These are phyloP conservation scores for Flaveria robusta DNA, from an alignment of 129 eudicot genomes.

Conservation along the genomic window DNA sequence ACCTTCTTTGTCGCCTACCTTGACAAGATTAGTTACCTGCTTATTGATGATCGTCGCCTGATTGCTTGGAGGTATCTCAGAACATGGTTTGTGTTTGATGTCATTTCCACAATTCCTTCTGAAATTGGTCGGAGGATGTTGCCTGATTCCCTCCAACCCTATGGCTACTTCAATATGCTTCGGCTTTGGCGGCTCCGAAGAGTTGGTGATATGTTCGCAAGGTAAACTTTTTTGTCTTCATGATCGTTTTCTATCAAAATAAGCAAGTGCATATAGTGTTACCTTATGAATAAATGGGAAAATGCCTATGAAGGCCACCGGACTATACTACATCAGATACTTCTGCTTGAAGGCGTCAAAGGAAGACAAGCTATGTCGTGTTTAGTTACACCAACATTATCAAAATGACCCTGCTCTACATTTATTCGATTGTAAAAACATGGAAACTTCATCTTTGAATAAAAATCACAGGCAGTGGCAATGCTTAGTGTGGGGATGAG, in stretches of 20 bases:
- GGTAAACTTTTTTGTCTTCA: slow-evolving; percentile 32
- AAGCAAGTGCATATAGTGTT: too few relatives aligned
- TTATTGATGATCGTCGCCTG: slow-evolving; percentile 42
- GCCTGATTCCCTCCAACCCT: slow-evolving; percentile 45
- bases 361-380: too few relatives aligned
- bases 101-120: slow-evolving; percentile 67
- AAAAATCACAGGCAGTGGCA: too few relatives aligned
- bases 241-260: too few relatives aligned
- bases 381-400: too few relatives aligned
- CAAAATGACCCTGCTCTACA: too few relatives aligned
- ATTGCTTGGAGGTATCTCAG: slow-evolving; percentile 64
- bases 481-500: too few relatives aligned
- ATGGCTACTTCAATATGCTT: slow-evolving; percentile 71
- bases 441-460: too few relatives aligned
- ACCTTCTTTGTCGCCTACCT: slow-evolving; percentile 58
- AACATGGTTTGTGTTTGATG: slow-evolving; percentile 61
- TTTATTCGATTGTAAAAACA: too few relatives aligned
- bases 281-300: neutral
- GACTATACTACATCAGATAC: neutral
- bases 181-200: slow-evolving; percentile 84
- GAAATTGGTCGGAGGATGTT: slow-evolving; percentile 54
- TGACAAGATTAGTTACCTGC: slow-evolving; percentile 41
- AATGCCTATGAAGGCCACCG: too few relatives aligned
- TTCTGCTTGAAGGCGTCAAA: neutral
- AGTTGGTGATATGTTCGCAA: slow-evolving; percentile 66